Base-by-base conservation (phyloP, 495 filamentous ascomycete genomes). In the Neurospora africana region DNA sequence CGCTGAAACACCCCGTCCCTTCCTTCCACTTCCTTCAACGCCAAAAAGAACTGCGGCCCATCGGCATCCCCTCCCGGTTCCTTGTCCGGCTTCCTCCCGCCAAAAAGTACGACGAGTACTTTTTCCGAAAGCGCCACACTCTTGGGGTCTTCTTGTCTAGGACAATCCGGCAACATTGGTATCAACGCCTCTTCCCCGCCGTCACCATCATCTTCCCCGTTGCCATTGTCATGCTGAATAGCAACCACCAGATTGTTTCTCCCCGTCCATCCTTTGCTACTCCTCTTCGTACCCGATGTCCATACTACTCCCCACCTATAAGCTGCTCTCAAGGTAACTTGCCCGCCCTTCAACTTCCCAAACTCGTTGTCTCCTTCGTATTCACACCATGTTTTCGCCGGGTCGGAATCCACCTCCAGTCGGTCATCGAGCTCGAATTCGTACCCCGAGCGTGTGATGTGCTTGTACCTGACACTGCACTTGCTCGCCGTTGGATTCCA, bases 391-490 rank as follows among this genome's bases (percentile, higher is more conserved):
- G 74, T 75, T 4, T 47, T 70, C 6, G n/a, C 10, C 44, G 44
- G 44, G 2, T 69, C 43, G 6, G 19, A 5, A 21, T 75, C 43
- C 5, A 75, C 69, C 69, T 39, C n/a, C 3, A 75, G 58, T 33
- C 72, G 30, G 0, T n/a, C 17, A 37, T 75, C 72, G 2, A 67
- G 21, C 2, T 44, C 19, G 38, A 75, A 75, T 4, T 38, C 36
- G 27, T 71, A 43, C 5, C 53, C 53, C 23, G 53, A 61, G 10
- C 68, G 41, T 3, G 69, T 74, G 6, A 75, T 68, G 37, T 75
- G 74, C 35, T 70, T 71, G 27, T 75, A 75, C 7, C 72, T n/a
- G n/a, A n/a, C n/a, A n/a, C n/a, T n/a, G n/a, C 53, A 61, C 2
- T 61, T 61, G 2, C 53, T 61, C 53, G 53, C 53, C 23, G 53